Evolutionary conservation across 2,329 filamentous ascomycete genomes (phyloP).

Genomic region (Neurospora sp.): DNA sequence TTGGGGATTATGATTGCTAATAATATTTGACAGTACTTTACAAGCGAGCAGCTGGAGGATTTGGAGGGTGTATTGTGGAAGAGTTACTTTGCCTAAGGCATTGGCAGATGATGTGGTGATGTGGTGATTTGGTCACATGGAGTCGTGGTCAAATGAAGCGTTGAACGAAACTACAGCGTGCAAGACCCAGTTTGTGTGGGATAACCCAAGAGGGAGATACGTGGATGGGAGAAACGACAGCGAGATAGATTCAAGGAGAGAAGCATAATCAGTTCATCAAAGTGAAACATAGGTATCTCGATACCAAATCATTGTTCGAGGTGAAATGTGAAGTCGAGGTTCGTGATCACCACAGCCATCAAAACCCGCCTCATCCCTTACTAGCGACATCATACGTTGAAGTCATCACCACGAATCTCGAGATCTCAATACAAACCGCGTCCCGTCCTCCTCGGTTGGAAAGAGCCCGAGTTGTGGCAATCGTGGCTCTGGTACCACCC

Average conservation of each 20-base stretch:
- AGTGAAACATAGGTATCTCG: neutral
- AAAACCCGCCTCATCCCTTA: neutral
- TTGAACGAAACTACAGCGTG: neutral
- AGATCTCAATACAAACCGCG: neutral
- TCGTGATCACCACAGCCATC: neutral
- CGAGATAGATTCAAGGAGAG: neutral
- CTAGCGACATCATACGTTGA: neutral
- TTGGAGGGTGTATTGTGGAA: constrained; percentile 97
- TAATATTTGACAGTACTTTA: constrained; percentile 56
- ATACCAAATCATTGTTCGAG: neutral
- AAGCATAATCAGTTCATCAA: neutral
- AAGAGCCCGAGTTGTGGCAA: neutral
- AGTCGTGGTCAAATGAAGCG: neutral
- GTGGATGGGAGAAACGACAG: neutral
- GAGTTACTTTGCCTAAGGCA: constrained; percentile 82
- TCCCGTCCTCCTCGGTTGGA: neutral
- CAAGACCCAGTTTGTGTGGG: neutral
- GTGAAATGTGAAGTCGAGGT: neutral
- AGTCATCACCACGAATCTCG: neutral
- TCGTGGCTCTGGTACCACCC: neutral
- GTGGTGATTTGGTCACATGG: neutral
- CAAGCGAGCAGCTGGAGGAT: constrained; percentile 85
- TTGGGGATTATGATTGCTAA: constrained; percentile 12
- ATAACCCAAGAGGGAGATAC: neutral
- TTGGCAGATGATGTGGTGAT: neutral